Base-by-base conservation (phyloP, 1,284 basidiomycete species). In the Tremellales sp. region DNA sequence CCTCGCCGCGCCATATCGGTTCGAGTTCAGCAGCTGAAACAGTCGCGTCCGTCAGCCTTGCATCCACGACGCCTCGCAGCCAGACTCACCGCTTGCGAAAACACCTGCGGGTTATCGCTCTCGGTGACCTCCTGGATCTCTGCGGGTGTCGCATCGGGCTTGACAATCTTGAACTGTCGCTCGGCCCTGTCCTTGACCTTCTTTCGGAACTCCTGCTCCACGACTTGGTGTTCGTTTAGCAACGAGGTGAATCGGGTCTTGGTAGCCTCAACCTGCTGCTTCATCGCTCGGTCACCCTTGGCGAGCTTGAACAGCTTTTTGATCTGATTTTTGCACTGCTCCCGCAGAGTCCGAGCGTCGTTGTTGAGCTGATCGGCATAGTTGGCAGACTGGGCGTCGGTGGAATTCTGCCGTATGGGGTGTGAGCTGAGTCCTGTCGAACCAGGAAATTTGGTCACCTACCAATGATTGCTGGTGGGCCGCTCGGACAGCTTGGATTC, bases 81-180 rank as follows among this genome's bases (percentile, higher is more conserved):
- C 13, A 22, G 12, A 72, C 83, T 54, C 58, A 93, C 86, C 41
- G 93, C 91, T 70, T 94, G 83, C 0, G 84, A 79, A 71, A 97
- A 97, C 40, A 97, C 83, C 63, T 90, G 85, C 48, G 84, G 82
- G 48, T 84, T 81, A 66, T 93, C 87, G 44, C 83, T 78, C 52
- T 78, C 77, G 21, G 87, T 81, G n/a, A 89, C 82, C 5, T 83
- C 81, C 40, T 78, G 74, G 47, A 97, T 77, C 70, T 97, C 91
- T 48, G 89, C 84, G 4, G 81, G 79, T 13, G 88, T 85, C 3
- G 91, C 91, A 63, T 92, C 83, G 6, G 90, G 90, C 75, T 95
- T 94, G 48, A 93, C 89, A 60, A 98, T 98, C 75, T 85, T 90
- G 78, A 86, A 94, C 75, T 98, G 95, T 54, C 95, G 81, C 75